Evolutionary conservation across 1,284 basidiomycete species (phyloP), one percentile per base, ranked within the genome.

Genomic region (Ganoderma sp.): DNA sequence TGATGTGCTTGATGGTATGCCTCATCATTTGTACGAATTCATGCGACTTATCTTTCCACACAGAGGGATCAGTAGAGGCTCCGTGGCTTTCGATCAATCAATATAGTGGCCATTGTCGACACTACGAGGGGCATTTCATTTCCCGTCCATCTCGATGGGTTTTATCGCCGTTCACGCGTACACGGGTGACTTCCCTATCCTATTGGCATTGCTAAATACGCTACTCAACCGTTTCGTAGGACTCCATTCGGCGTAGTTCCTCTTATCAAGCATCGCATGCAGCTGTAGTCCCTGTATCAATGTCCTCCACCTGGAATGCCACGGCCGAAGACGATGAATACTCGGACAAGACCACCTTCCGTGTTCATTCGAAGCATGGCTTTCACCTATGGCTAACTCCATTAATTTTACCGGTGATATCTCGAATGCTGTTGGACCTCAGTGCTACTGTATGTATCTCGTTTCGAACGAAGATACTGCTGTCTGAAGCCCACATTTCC

Each of bases 131-230:
- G 64, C 62, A 63, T 39, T 75, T 63, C 32, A 63, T 80, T 41
- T 59, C 63, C 12, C 72, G 73, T 61, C 75, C 84, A 50, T 80
- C 78, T 14, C 71, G 60, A 39, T 83, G 83, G 76, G 76, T 76
- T 57, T 68, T 73, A 15, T 83, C 74, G 19, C 86, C 80, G 66
- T 83, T 77, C 78, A 76, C 73, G 77, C 81, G 79, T 37, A 79
- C 67, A 43, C 65, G 66, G 48, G 79, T 79, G 57, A 39, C 73
- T 65, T 1, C 54, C 10, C 9, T 15, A 9, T 32, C 17, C n/a
- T 41, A 25, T 39, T 28, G 17, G 25, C n/a, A n/a, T n/a, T 7
- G 58, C 12, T 28, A 14, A 14, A 41, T 3, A 60, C 22, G 14
- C 42, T 41, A 60, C n/a, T 6, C 5, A 41, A 28, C 17, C 22